Evolutionary conservation across 352 stramenopile genomes (phyloP).

Genomic region (Globisporangium rhizosaccharum): DNA sequence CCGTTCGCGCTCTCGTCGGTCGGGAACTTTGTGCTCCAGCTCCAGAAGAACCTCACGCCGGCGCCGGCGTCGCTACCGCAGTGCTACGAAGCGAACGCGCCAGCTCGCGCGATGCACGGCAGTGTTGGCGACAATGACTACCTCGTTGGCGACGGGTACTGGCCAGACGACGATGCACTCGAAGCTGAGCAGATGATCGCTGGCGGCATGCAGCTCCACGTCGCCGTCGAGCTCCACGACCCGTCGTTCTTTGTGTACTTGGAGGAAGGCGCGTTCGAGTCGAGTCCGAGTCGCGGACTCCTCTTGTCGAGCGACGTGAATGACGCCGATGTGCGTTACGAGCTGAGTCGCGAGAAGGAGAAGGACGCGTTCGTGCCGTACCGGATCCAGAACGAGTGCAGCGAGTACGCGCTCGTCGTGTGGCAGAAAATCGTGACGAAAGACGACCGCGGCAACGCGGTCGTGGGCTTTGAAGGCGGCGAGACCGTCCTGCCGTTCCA

Average conservation of each 20-base stretch:
- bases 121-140: conserved; percentile 16
- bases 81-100: conserved; percentile 34
- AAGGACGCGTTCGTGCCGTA: conserved; percentile 66
- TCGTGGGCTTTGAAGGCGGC: conserved; percentile 53
- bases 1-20: conserved; percentile 77
- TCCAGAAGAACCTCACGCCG: conserved; percentile 51
- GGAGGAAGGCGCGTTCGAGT: conserved; percentile 30
- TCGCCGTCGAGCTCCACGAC: conserved; percentile 75
- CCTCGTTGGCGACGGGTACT: conserved; percentile 27
- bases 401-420: conserved; percentile 62
- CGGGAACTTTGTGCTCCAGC: conserved; percentile 72
- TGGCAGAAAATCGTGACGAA: conserved; percentile 74
- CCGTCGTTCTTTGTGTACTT: conserved; percentile 68
- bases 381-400: conserved; percentile 83
- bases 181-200: conserved; percentile 30
- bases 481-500: conserved; percentile 72
- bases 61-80: conserved; percentile 30
- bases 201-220: conserved; percentile 55
- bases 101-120: conserved; percentile 19
- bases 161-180: conserved; percentile 27
- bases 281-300: neutral
- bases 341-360: conserved; percentile 21
- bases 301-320: neutral
- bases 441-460: conserved; percentile 39
- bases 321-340: neutral